phyloP scores from a whole-genome alignment of 345 rosid genomes.

The Syzygium oleosum region DNA sequence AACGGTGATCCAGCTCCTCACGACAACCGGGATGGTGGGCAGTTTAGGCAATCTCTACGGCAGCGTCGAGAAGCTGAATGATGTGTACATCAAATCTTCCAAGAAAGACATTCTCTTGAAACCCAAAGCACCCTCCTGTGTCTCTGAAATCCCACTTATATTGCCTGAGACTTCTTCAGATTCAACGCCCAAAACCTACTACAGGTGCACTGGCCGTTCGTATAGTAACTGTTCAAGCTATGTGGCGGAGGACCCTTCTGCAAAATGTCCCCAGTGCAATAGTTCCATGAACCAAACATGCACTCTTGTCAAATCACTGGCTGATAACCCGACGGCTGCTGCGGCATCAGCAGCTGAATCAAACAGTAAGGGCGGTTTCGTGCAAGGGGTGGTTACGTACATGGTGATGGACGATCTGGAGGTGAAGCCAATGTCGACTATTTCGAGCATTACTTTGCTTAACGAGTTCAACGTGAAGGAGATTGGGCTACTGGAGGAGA shows the following conservation, averaged over 20 bases:
- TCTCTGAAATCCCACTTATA: background rate
- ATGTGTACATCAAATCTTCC: background rate
- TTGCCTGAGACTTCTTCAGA: background rate
- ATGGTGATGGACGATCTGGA: slow-evolving; percentile 27
- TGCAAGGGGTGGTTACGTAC: slow-evolving; percentile 14
- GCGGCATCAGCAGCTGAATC: background rate
- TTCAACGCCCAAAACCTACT: background rate
- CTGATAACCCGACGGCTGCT: background rate
- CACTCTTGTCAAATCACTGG: background rate
- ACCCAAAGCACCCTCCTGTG: background rate
- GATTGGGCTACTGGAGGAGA: slow-evolving; percentile 6
- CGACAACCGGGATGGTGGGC: background rate
- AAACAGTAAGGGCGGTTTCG: slow-evolving; percentile 8
- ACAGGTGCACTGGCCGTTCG: background rate
- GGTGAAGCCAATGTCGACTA: slow-evolving; percentile 20
- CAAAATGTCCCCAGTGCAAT: background rate
- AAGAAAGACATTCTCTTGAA: background rate
- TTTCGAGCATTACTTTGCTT: slow-evolving; percentile 9
- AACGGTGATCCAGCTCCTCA: background rate
- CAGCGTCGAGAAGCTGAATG: background rate
- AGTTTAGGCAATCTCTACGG: background rate
- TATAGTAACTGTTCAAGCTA: accelerated
- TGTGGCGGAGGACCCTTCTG: background rate
- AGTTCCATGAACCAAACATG: accelerated
- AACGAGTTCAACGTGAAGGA: slow-evolving; percentile 12